Percentiles rank a stretch among this genome's conserved stretches.
phyloP scores from a whole-genome alignment of 306 rosid species.

The Vigna trinervia region DNA sequence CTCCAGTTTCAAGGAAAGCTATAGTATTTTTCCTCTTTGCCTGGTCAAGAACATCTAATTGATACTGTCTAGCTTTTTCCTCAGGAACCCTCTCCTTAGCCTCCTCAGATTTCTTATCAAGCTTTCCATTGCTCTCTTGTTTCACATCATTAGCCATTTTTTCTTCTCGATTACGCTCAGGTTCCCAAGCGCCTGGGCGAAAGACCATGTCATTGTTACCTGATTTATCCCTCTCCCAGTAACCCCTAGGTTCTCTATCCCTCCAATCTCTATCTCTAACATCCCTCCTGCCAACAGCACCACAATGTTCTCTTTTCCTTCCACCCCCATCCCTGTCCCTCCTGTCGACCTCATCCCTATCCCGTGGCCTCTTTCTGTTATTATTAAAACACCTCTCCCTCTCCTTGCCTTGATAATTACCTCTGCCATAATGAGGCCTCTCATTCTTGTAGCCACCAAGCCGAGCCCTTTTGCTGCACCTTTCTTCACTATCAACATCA shows the following conservation, averaged over 20 bases:
- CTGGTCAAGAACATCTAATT: conserved; percentile 96
- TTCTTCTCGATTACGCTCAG: conserved; percentile 59
- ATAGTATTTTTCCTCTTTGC: conserved; percentile 89
- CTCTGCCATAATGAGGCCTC: conserved; percentile 54
- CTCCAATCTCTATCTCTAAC: conserved; percentile 69
- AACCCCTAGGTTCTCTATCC: conserved; percentile 78
- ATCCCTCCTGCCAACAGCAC: conserved; percentile 63
- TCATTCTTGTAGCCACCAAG: conserved; percentile 54
- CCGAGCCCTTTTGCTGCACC: conserved; percentile 67
- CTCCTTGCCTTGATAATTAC: conserved; percentile 55
- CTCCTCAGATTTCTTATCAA: conserved; percentile 59
- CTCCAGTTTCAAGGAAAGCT: conserved; percentile 98
- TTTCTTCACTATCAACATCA: conserved; percentile 57
- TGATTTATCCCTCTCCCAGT: conserved; percentile 92
- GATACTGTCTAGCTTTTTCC: conserved; percentile 93
- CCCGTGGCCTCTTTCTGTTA: conserved; percentile 73
- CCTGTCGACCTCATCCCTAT: conserved; percentile 72
- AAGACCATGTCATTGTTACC: conserved; percentile 76
- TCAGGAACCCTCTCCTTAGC: conserved; percentile 68
- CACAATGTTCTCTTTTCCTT: conserved; percentile 68
- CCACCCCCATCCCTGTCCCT: conserved; percentile 61
- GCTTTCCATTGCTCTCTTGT: conserved; percentile 60
- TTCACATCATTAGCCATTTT: conserved; percentile 48
- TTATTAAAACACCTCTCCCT: conserved; percentile 49
- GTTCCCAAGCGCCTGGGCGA: conserved; percentile 74